A percentile compares a stretch with the other conserved stretches of the same genome.
Conservation (phyloP, 2,329 filamentous ascomycete species). For the Lecanicillium sp. region DNA sequence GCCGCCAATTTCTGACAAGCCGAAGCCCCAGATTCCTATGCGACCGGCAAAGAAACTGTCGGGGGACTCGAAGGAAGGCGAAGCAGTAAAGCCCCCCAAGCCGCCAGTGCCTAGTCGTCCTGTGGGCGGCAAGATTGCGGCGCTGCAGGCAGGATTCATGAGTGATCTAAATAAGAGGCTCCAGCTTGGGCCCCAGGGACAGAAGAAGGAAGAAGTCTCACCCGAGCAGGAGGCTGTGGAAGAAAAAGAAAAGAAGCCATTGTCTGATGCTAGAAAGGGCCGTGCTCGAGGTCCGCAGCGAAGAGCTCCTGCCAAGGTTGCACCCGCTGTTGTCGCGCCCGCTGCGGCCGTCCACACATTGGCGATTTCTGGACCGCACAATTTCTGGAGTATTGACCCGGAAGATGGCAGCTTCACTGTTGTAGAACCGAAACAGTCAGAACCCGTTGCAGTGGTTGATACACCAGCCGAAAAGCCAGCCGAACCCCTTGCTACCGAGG, state of each 20-base stretch:
- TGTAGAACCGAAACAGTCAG: slow-evolving; percentile 10
- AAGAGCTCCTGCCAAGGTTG: slow-evolving; percentile 51
- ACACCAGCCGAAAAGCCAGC: not conserved
- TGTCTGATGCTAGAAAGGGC: slow-evolving; percentile 83
- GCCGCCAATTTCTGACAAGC: slow-evolving; percentile 41
- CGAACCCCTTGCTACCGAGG: not conserved
- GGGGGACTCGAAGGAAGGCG: slow-evolving; percentile 32
- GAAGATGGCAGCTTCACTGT: slow-evolving; percentile 36
- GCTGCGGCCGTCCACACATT: slow-evolving; percentile 26
- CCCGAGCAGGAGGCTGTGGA: slow-evolving; percentile 47
- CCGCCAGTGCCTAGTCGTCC: slow-evolving; percentile 71
- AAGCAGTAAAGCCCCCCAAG: slow-evolving; percentile 52
- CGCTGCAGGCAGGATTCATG: slow-evolving; percentile 85
- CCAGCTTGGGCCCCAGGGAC: slow-evolving; percentile 72
- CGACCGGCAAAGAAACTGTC: slow-evolving; percentile 49
- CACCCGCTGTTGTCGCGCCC: slow-evolving; percentile 18
- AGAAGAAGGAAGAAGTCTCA: slow-evolving; percentile 63
- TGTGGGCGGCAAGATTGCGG: slow-evolving; percentile 78
- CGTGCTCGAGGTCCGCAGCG: slow-evolving; percentile 82
- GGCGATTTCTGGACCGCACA: slow-evolving; percentile 38
- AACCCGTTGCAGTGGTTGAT: not conserved
- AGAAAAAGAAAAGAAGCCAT: slow-evolving; percentile 65
- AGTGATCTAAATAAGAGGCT: slow-evolving; percentile 87
- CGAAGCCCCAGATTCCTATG: slow-evolving; percentile 53
- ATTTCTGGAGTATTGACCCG: slow-evolving; percentile 44